These are phyloP conservation scores for Aspergillus sp. DNA, from an alignment of 2,329 filamentous ascomycete species.

Conservation along the genomic window DNA sequence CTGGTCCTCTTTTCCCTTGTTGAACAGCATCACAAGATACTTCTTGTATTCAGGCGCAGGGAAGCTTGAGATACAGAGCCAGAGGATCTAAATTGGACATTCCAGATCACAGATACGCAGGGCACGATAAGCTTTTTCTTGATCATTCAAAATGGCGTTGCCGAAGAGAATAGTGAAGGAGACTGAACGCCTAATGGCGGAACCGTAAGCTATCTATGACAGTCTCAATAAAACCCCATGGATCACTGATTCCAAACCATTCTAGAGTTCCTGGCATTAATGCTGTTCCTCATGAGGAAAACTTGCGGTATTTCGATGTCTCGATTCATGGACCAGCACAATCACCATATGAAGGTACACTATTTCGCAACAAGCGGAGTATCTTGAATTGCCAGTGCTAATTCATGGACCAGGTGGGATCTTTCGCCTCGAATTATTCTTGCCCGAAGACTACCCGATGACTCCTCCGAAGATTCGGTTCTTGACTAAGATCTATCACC, in stretches of 20 bases:
- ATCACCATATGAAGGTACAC: constrained; percentile 86
- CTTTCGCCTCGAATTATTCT: constrained; percentile 95
- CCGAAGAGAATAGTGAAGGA: constrained; percentile 98
- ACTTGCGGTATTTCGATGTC: constrained; percentile 96
- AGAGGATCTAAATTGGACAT: background rate
- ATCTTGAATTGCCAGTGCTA: constrained; percentile 3
- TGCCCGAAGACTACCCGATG: constrained; percentile 99
- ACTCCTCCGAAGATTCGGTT: constrained; percentile 98
- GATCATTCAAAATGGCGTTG: constrained; percentile 54
- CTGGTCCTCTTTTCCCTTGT: constrained; percentile 1
- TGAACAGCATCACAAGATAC: background rate
- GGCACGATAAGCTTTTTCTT: constrained; percentile 14
- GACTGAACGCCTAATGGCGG: constrained; percentile 92
- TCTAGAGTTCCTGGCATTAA: constrained; percentile 89
- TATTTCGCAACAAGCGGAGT: background rate
- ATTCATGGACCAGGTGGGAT: constrained; percentile 58
- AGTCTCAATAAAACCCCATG: too few relatives aligned
- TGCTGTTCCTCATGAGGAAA: constrained; percentile 92
- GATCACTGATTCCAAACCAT: background rate
- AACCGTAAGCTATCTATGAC: constrained; percentile 64
- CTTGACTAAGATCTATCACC: constrained; percentile 98
- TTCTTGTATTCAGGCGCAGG: too few relatives aligned
- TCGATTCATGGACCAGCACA: constrained; percentile 88
- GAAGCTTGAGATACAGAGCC: background rate
- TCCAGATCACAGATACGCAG: constrained; percentile 5